Conservation (phyloP, 2,329 filamentous ascomycete genomes). For the Cladophialophora immunda region DNA sequence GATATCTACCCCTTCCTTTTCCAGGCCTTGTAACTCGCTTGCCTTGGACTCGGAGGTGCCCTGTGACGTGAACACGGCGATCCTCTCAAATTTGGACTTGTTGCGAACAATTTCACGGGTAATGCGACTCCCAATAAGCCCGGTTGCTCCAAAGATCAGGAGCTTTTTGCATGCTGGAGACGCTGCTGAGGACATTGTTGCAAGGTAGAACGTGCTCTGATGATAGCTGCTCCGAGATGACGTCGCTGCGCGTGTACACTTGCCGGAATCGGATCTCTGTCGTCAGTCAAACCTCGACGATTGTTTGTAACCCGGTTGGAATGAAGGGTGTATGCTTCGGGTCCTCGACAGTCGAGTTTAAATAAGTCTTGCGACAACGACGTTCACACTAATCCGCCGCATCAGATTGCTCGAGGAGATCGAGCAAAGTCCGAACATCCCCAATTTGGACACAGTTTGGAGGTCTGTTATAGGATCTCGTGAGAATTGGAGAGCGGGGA, state of each 20-base stretch:
- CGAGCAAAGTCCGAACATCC: neutral
- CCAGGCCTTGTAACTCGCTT: conserved; percentile 56
- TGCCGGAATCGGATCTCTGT: neutral
- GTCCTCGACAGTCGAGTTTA: neutral
- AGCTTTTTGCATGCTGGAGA: conserved; percentile 41
- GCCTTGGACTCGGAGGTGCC: conserved; percentile 60
- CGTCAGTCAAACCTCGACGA: no score
- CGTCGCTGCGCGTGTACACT: neutral
- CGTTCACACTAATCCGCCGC: neutral
- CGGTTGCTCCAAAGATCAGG: conserved; percentile 63
- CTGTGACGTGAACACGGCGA: conserved; percentile 67
- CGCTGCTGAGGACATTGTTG: conserved; percentile 18
- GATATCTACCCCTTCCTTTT: conserved; percentile 60
- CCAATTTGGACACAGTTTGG: neutral
- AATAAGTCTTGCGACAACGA: neutral
- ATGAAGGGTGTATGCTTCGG: neutral
- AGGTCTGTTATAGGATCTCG: neutral
- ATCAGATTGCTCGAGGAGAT: neutral
- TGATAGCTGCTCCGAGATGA: neutral
- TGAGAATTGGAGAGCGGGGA: neutral
- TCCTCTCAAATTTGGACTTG: conserved; percentile 56
- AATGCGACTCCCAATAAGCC: conserved; percentile 62
- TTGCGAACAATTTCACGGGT: conserved; percentile 54
- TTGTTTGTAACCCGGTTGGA: neutral
- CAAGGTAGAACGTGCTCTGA: neutral